phyloP scores from a whole-genome alignment of 177 flowering plant genomes.

The Vitis hybrid region DNA sequence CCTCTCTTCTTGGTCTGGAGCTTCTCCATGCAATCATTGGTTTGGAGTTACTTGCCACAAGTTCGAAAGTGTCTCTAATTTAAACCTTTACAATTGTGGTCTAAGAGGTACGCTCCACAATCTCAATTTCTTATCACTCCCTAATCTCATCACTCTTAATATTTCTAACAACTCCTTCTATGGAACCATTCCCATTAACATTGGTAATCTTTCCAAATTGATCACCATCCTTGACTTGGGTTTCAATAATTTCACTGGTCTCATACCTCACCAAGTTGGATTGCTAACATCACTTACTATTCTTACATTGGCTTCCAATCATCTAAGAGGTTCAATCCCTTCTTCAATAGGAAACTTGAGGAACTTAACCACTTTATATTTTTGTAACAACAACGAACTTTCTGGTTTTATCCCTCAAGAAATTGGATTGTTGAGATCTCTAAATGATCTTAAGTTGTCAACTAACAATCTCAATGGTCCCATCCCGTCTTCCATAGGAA shows the following conservation, averaged over 20 bases:
- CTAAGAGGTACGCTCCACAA: conserved; percentile 18
- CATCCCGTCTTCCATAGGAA: too few relatives aligned
- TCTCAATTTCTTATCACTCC: conserved; percentile 10
- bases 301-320: background rate
- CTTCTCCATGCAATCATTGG: conserved; percentile 7
- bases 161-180: conserved; percentile 6
- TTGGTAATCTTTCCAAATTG: background rate
- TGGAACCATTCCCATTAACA: conserved; percentile 9
- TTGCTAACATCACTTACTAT: conserved; percentile 1
- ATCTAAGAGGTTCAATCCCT: conserved; percentile 6
- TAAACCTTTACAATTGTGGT: conserved; percentile 7
- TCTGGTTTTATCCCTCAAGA: conserved; percentile 19
- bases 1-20: conserved; percentile 7
- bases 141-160: conserved; percentile 1
- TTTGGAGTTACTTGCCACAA: conserved; percentile 16
- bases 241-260: too few relatives aligned
- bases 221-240: conserved; percentile 9
- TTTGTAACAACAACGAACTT: conserved; percentile 5
- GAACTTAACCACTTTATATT: conserved; percentile 7
- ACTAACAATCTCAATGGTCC: too few relatives aligned
- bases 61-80: background rate
- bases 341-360: conserved; percentile 11
- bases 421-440: conserved; percentile 13
- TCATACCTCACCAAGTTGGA: background rate
- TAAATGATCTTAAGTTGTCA: conserved; percentile 15